Evolutionary conservation across 108 stramenopile species (phyloP).

Genomic region (Cyclotella baltica): DNA sequence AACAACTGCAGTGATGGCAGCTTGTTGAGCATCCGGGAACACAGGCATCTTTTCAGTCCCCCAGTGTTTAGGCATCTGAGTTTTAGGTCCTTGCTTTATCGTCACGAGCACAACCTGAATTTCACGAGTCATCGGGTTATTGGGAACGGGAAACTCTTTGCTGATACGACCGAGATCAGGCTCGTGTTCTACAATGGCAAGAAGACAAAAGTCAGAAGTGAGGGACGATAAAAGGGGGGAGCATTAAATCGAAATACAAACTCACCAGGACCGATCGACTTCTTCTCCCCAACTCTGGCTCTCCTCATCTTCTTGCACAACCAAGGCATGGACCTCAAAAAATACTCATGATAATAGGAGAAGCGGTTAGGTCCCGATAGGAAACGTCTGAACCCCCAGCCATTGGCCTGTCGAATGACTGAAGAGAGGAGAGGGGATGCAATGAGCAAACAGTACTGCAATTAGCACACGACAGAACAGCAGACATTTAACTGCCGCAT

Average conservation of each 20-base stretch:
- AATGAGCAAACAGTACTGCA: too few species aligned
- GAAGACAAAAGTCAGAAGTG: background rate
- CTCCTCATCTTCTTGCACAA: constrained; percentile 53
- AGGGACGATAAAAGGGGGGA: background rate
- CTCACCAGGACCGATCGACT: constrained; percentile 49
- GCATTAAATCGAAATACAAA: background rate
- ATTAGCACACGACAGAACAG: too few species aligned
- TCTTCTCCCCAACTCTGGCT: constrained; percentile 64
- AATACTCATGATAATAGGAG: constrained; percentile 71
- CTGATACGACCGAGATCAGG: background rate
- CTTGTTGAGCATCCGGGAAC: too few species aligned
- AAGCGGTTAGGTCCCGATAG: constrained; percentile 69
- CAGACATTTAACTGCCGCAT: too few species aligned
- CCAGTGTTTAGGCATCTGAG: too few species aligned
- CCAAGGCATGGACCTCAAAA: too few species aligned
- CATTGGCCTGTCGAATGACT: constrained; percentile 59
- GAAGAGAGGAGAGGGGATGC: too few species aligned
- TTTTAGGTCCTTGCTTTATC: constrained; percentile 68
- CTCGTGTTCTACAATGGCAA: background rate
- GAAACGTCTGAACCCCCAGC: constrained; percentile 63
- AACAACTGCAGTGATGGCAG: too few species aligned
- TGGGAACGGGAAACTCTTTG: background rate
- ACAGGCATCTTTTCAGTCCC: too few species aligned
- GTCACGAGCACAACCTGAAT: constrained; percentile 62
- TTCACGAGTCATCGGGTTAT: constrained; percentile 3